Conservation (phyloP, 1,139 yeast genomes). For the Diutina mesorugosa region DNA sequence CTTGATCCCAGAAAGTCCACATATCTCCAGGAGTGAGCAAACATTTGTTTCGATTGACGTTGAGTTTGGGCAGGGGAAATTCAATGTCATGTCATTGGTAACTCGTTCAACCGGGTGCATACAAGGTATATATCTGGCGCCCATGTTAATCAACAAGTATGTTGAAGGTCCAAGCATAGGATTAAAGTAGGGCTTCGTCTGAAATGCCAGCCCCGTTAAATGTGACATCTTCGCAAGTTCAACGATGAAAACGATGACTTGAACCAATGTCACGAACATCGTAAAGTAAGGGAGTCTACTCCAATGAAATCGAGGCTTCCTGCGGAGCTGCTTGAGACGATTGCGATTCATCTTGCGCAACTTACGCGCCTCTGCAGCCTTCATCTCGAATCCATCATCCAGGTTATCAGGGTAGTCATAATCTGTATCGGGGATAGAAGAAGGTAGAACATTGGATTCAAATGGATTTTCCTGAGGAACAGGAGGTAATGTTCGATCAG, state of each 20-base stretch:
- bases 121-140: conserved; percentile 64
- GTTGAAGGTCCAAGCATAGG: conserved; percentile 79
- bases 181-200: conserved; percentile 59
- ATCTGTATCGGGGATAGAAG: neutral
- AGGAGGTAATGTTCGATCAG: neutral
- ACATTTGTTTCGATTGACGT: conserved; percentile 41
- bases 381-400: neutral
- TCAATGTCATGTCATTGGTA: conserved; percentile 33
- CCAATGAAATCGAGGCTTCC: conserved; percentile 25
- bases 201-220: conserved; percentile 56
- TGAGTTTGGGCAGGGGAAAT: conserved; percentile 63
- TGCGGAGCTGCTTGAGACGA: conserved; percentile 5
- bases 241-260: conserved; percentile 51
- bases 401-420: neutral
- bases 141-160: conserved; percentile 53
- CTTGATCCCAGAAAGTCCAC: conserved; percentile 46
- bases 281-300: conserved; percentile 37
- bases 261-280: conserved; percentile 33
- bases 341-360: conserved; percentile 4
- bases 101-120: conserved; percentile 43
- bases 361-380: neutral
- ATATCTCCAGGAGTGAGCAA: conserved; percentile 44
- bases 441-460: neutral
- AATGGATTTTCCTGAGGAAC: conserved; percentile 1
- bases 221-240: conserved; percentile 48